Base-by-base conservation (phyloP, 768 basidiomycete genomes). In the Auricularia sp. region DNA sequence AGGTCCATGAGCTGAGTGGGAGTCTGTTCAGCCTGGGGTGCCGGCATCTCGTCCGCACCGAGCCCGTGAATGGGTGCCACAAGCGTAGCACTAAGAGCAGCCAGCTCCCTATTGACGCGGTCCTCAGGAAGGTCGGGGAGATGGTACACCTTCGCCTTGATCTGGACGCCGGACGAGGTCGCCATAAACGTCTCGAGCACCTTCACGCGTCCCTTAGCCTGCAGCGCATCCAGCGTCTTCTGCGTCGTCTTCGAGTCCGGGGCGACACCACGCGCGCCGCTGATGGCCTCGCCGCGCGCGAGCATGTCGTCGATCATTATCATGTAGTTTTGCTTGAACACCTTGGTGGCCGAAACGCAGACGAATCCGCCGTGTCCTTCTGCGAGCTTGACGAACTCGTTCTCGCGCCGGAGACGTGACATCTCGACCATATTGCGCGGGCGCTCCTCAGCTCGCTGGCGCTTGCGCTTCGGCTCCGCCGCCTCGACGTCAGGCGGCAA, bases 211-310 rank as follows among this genome's bases (percentile, higher is more conserved):
- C 87, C 86, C 36, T 82, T 83, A 47, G 75, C 78, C 73, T 89
- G 86, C 71, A 95, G 73, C 29, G 74, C 82, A 66, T 82, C 80
- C 62, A 91, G 75, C 0, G 87, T 84, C 4, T 80, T 73, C 34
- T 79, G 80, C 35, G 86, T 81, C 1, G 92, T 92, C 13, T 89
- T 81, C 72, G 87, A 89, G 71, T 94, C 92, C 13, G 86, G 80
- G 64, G 81, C 83, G 42, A 87, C 84, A 8, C 88, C 89, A 14
- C 77, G 75, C 24, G 87, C 86, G 3, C 85, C 84, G 69, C 90
- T 92, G 0, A 88, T 84, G 0, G 86, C 77, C 70, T 91, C 88
- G 5, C 87, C 86, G 3, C 82, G 81, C 61, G 80, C 77, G 6
- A 79, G 71, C 70, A 91, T 76, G 6, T 75, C 71, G 61, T 85